These are phyloP conservation scores for Cephalotrichum gorgonifer DNA, from an alignment of 2,329 filamentous ascomycete species.

Conservation along the genomic window DNA sequence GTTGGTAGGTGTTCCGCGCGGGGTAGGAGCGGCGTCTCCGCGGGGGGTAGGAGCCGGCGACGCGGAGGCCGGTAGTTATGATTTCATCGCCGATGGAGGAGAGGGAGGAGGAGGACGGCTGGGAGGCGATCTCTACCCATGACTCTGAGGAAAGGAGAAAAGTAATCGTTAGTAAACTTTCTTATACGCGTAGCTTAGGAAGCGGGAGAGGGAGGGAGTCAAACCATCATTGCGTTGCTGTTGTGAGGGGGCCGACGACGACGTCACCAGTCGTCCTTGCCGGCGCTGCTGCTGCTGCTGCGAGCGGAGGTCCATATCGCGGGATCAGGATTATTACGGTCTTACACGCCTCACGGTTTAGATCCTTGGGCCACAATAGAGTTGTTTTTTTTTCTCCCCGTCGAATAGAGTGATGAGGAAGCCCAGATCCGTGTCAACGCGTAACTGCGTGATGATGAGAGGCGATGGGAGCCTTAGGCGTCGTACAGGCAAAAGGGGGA, in stretches of 20 bases:
- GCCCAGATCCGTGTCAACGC: background rate
- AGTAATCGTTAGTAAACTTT: background rate
- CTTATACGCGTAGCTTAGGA: background rate
- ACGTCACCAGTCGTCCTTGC: background rate
- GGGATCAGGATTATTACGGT: background rate
- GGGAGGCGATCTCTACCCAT: slow-evolving; percentile 90
- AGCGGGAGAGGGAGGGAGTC: background rate
- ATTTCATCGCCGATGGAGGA: slow-evolving; percentile 83
- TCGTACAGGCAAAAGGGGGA: background rate
- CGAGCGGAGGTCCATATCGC: background rate
- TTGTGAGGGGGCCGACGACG: background rate
- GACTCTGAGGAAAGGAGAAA: slow-evolving; percentile 54
- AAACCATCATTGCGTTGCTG: slow-evolving; percentile 1
- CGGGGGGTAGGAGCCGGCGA: slow-evolving; percentile 44
- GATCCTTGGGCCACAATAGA: background rate
- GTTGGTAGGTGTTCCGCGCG: slow-evolving; percentile 2
- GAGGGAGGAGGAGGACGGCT: slow-evolving; percentile 85
- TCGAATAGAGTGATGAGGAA: background rate
- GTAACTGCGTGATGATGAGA: background rate
- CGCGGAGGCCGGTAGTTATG: slow-evolving; percentile 74
- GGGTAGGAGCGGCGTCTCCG: slow-evolving; percentile 46
- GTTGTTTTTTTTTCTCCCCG: background rate
- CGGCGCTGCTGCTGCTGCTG: background rate
- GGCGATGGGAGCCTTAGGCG: background rate
- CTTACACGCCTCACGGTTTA: background rate